Conservation (phyloP, 352 stramenopile species). For the Pythium dissimile region DNA sequence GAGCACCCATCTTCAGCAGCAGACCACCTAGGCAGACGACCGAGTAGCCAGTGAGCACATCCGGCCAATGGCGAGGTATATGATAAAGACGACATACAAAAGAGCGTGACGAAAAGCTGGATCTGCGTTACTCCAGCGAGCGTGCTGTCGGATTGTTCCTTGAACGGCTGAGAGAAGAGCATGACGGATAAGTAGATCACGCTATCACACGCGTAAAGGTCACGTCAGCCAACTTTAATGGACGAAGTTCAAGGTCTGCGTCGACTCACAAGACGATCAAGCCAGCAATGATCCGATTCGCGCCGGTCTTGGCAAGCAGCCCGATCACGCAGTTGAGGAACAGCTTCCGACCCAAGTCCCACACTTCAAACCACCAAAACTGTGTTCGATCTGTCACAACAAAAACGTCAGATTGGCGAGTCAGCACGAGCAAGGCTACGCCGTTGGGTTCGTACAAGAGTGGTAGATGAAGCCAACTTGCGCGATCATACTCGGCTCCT, state of each 20-base stretch:
- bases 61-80: not conserved
- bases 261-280: constrained; percentile 61
- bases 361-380: constrained; percentile 83
- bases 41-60: not conserved
- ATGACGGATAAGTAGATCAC: constrained; percentile 75
- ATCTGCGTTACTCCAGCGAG: constrained; percentile 65
- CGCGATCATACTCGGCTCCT: constrained; percentile 69
- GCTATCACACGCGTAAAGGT: constrained; percentile 16
- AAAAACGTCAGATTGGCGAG: not conserved
- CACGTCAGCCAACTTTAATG: not conserved
- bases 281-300: constrained; percentile 64
- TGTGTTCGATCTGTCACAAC: constrained; percentile 33
- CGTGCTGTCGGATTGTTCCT: constrained; percentile 54
- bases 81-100: constrained; percentile 43
- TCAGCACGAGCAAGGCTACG: too few relatives aligned
- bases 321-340: constrained; percentile 67
- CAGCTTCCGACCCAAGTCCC: constrained; percentile 68
- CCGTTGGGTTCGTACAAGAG: constrained; percentile 49
- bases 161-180: constrained; percentile 70
- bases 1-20: constrained; percentile 60
- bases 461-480: constrained; percentile 82
- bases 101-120: constrained; percentile 76
- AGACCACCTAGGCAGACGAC: constrained; percentile 39
- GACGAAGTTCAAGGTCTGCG: not conserved
- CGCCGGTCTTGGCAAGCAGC: constrained; percentile 54